Evolutionary conservation across 2,329 filamentous ascomycete genomes (phyloP).

Genomic region (Xylariaceae sp.): DNA sequence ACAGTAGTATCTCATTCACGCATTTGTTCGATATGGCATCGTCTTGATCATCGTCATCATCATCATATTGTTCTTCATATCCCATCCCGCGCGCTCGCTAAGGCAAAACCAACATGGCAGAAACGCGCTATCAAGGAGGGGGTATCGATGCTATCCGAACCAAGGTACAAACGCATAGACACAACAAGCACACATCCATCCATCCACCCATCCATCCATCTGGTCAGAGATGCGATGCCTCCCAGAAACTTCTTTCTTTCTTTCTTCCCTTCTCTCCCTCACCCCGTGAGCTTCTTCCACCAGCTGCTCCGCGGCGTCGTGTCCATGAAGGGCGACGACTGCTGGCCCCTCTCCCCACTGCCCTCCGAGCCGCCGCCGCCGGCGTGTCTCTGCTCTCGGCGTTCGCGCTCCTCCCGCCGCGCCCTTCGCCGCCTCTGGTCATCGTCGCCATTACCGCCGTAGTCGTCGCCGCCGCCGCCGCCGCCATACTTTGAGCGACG

Average conservation of each 20-base stretch:
- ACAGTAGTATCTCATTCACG: too few species aligned
- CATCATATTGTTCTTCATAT: too few species aligned
- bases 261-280: too few species aligned
- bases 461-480: conserved; percentile 32
- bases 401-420: conserved; percentile 36
- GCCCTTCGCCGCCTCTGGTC: conserved; percentile 35
- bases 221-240: too few species aligned
- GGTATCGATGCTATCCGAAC: too few species aligned
- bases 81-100: too few species aligned
- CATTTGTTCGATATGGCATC: too few species aligned
- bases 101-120: too few species aligned
- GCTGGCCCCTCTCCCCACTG: conserved; percentile 29
- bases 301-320: conserved; percentile 46
- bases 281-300: conserved; percentile 50
- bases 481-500: conserved; percentile 38
- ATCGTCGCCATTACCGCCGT: conserved; percentile 37
- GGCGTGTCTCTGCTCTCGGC: conserved; percentile 25
- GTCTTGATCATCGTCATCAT: too few species aligned
- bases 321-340: conserved; percentile 33
- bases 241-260: too few species aligned
- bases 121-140: too few species aligned
- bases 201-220: neutral
- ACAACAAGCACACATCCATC: neutral
- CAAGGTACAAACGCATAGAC: too few species aligned
- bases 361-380: conserved; percentile 26